Evolutionary conservation across 257 asterid genomes (phyloP).

Genomic region (Rehmannia glutinosa): DNA sequence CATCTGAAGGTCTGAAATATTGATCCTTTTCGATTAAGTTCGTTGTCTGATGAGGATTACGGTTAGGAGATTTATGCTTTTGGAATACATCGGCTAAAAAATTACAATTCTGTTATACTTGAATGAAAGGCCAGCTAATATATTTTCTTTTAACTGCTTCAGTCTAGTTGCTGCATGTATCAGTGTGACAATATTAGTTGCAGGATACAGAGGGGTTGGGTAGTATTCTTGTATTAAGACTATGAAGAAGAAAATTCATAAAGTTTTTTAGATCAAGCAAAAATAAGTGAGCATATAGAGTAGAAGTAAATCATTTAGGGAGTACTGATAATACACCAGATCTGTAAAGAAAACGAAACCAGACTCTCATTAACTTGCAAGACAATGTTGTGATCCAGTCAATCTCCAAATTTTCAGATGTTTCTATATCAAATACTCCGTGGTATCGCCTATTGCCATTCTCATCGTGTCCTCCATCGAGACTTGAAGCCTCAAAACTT

Average conservation of each 20-base stretch:
- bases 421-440: slow-evolving; percentile 75
- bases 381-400: slow-evolving; percentile 1
- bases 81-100: neutral
- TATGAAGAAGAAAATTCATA: neutral
- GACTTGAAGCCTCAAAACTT: slow-evolving; percentile 83
- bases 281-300: neutral
- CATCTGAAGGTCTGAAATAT: slow-evolving; percentile 8
- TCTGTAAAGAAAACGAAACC: slow-evolving; percentile 1
- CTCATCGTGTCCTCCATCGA: slow-evolving; percentile 79
- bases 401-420: slow-evolving; percentile 35
- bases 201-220: neutral
- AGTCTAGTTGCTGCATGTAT: slow-evolving; percentile 10
- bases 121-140: too few species aligned
- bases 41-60: slow-evolving; percentile 10
- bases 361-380: neutral
- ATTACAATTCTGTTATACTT: too few species aligned
- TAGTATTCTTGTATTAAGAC: slow-evolving; percentile 1
- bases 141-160: neutral
- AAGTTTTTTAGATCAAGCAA: neutral
- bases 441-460: slow-evolving; percentile 81
- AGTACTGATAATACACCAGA: neutral
- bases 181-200: neutral
- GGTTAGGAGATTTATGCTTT: neutral
- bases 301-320: neutral
- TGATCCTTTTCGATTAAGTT: neutral